phyloP scores from a whole-genome alignment of 2,329 filamentous ascomycete genomes.

The Penicillium digitatum region DNA sequence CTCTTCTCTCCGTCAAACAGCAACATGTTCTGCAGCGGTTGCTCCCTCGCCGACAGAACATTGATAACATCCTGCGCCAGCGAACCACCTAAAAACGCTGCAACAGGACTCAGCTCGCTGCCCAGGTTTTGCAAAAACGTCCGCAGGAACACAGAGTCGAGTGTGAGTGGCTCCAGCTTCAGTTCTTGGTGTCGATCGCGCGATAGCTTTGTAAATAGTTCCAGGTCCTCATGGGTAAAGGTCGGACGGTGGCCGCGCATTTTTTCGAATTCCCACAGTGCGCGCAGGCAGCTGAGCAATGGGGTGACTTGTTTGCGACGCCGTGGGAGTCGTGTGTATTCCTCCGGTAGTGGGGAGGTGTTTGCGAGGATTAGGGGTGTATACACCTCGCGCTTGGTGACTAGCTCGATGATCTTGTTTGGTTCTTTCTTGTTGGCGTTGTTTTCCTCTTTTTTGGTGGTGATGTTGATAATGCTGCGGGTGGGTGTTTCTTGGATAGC shows the following conservation, averaged over 20 bases:
- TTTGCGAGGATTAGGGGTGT: conserved; percentile 84
- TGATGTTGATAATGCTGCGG: conserved; percentile 67
- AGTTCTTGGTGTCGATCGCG: conserved; percentile 74
- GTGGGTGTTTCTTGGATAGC: conserved; percentile 70
- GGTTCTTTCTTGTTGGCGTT: conserved; percentile 72
- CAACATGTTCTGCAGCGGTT: conserved; percentile 92
- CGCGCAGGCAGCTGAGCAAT: conserved; percentile 77
- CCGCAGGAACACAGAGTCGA: conserved; percentile 68
- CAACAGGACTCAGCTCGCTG: conserved; percentile 78
- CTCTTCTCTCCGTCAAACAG: conserved; percentile 83
- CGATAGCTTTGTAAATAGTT: conserved; percentile 71
- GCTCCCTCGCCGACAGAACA: conserved; percentile 82
- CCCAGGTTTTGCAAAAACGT: conserved; percentile 83
- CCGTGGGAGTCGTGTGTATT: conserved; percentile 64
- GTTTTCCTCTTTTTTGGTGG: conserved; percentile 64
- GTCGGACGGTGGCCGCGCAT: conserved; percentile 54
- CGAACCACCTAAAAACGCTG: conserved; percentile 83
- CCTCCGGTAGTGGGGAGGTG: conserved; percentile 68
- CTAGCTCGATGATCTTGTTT: conserved; percentile 72
- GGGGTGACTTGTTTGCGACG: conserved; percentile 72
- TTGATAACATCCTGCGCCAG: conserved; percentile 97
- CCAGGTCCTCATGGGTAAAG: conserved; percentile 62
- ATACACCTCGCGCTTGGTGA: conserved; percentile 89
- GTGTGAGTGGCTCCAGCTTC: conserved; percentile 62
- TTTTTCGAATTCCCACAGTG: conserved; percentile 82